phyloP scores from a whole-genome alignment of 2,329 filamentous ascomycete genomes.

The Bimuria novae-zelandiae region DNA sequence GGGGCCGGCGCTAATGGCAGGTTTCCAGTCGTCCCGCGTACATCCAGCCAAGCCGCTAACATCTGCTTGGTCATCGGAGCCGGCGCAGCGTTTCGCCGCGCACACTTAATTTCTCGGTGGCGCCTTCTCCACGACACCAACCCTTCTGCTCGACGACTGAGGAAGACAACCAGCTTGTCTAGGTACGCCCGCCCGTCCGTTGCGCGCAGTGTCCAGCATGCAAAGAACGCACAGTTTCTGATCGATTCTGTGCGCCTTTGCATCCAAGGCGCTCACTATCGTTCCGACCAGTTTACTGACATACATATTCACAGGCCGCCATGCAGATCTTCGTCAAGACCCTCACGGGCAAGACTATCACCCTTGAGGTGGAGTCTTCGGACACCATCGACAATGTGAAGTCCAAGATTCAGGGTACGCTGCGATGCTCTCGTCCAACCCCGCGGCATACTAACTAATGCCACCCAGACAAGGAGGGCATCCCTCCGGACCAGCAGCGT shows the following conservation, averaged over 20 bases:
- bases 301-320: conserved; percentile 41
- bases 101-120: conserved; percentile 31
- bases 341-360: conserved; percentile 99
- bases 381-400: conserved; percentile 99
- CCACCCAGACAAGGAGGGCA: conserved; percentile 95
- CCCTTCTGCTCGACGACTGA: conserved; percentile 58
- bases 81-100: conserved; percentile 14
- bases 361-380: conserved; percentile 99
- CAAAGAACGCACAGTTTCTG: neutral
- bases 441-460: conserved; percentile 30
- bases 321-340: conserved; percentile 63
- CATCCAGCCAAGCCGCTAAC: conserved; percentile 11
- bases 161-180: conserved; percentile 63
- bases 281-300: conserved; percentile 18
- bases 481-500: conserved; percentile 98
- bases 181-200: conserved; percentile 50
- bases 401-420: conserved; percentile 81
- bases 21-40: neutral
- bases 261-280: neutral
- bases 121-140: conserved; percentile 22
- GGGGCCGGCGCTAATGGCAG: conserved; percentile 1
- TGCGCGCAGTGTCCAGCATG: conserved; percentile 4
- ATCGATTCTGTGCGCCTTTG: neutral
- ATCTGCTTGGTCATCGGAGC: neutral
- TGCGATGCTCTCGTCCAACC: neutral